Base-by-base conservation (phyloP, 805 yeast species). In the Yamadazyma takamatsuzukensis region DNA sequence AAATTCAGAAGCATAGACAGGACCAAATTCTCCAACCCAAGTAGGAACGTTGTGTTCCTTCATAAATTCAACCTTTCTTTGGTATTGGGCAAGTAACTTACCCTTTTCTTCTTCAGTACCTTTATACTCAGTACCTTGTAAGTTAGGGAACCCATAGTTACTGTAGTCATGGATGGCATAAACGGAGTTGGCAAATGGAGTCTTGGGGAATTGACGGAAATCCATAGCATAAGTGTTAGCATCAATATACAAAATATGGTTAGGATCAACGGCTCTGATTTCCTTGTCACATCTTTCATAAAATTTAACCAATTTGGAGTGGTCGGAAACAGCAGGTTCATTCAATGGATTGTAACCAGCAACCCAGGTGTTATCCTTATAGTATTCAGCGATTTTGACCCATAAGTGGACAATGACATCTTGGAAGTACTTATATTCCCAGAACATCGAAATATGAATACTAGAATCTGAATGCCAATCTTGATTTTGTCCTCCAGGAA, bases 281-380 rank as follows among this genome's bases (percentile, higher is more conserved):
- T 47, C 65, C 22, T 53, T 48, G 33, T 64, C 74, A 16, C 64
- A 46, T 36, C 63, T 47, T 3, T 37, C 40, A 41, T 72, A 72
- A 41, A 60, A 70, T 8, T 47, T 39, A 14, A 61, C 54, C 47
- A 72, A 55, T 39, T 66, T 63, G 18, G 51, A 30, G 39, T 70
- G 74, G 31, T 68, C 61, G 2, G 67, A 43, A 22, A 61, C 67
- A 2, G 75, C 72, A 3, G 78, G 78, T 48, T 72, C 78, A 48
- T 72, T 72, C 49, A 72, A 53, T 14, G 75, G 70, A 39, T 72
- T 72, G 50, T 70, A 72, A n/a, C 78, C 78, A 4, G 77, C 77
- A 34, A 72, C 61, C 70, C 70, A 70, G 13, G 53, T 46, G 45
- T 72, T 71, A 34, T 61, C 68, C 40, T 56, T 61, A 47, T 72